These are phyloP conservation scores for Hypholoma fasciculare DNA, from an alignment of 768 basidiomycete species.

Conservation along the genomic window DNA sequence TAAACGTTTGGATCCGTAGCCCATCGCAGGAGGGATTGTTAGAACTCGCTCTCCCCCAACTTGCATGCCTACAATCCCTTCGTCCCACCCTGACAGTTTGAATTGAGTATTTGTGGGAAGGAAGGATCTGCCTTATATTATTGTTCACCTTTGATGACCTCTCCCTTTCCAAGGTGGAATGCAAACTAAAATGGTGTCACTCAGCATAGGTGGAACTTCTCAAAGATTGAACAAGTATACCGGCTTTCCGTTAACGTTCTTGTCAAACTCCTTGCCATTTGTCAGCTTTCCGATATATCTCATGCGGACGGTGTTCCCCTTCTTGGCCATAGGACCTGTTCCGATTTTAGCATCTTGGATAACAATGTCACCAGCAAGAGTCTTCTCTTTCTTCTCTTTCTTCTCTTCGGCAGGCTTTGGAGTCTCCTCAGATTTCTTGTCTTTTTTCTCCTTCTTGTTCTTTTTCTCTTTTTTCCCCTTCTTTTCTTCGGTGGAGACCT, in stretches of 20 bases:
- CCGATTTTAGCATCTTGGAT: constrained; percentile 78
- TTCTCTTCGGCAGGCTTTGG: constrained; percentile 1
- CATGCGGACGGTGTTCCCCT: constrained; percentile 81
- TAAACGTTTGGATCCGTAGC: constrained; percentile 61
- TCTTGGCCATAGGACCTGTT: constrained; percentile 83
- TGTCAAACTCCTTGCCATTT: constrained; percentile 77
- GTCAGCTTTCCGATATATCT: constrained; percentile 91
- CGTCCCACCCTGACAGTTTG: constrained; percentile 72
- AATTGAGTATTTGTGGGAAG: constrained; percentile 1
- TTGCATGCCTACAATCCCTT: constrained; percentile 91
- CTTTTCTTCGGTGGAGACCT: constrained; percentile 6
- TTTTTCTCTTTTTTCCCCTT: constrained; percentile 47
- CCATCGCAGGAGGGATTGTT: constrained; percentile 70
- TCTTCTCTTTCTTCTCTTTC: constrained; percentile 37
- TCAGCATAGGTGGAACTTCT: neutral
- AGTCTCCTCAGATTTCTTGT: constrained; percentile 24
- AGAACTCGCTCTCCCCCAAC: constrained; percentile 85
- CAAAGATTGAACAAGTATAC: constrained; percentile 42
- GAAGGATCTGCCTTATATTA: neutral
- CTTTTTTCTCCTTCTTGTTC: constrained; percentile 32
- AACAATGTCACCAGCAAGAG: constrained; percentile 72
- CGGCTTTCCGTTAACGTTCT: constrained; percentile 83
- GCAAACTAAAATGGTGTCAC: constrained; percentile 46
- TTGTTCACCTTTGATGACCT: constrained; percentile 84
- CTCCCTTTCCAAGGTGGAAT: constrained; percentile 81